Percentiles rank a stretch among this genome's conserved stretches.
phyloP scores from a whole-genome alignment of 768 basidiomycete species.

The Kwoniella mangroviensis region DNA sequence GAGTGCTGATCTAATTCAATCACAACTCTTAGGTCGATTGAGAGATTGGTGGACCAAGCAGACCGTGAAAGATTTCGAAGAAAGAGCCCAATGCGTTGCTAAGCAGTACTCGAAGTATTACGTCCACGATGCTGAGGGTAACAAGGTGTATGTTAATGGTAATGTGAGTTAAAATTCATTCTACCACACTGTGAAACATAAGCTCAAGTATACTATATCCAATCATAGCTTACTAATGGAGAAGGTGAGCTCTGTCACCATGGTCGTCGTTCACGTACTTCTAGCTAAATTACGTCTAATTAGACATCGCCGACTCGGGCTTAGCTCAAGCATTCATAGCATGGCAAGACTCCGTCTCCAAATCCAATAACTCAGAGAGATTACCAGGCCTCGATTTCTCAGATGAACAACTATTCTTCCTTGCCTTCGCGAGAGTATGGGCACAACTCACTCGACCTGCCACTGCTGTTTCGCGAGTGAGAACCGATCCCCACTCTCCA shows the following conservation, averaged over 20 bases:
- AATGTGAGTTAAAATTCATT: slow-evolving; percentile 63
- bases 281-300: too few relatives aligned
- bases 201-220: slow-evolving; percentile 11
- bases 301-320: slow-evolving; percentile 57
- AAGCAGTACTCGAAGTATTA: slow-evolving; percentile 87
- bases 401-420: slow-evolving; percentile 87
- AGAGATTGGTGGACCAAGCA: slow-evolving; percentile 46
- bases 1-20: too few relatives aligned
- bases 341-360: slow-evolving; percentile 71
- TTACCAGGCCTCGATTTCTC: slow-evolving; percentile 72
- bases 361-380: slow-evolving; percentile 63
- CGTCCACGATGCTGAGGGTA: slow-evolving; percentile 82
- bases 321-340: slow-evolving; percentile 72
- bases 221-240: slow-evolving; percentile 50
- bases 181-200: background rate
- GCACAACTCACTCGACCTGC: slow-evolving; percentile 78
- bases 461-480: slow-evolving; percentile 72
- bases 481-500: slow-evolving; percentile 89
- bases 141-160: slow-evolving; percentile 78
- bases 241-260: slow-evolving; percentile 35
- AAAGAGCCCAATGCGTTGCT: slow-evolving; percentile 84
- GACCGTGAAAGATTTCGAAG: slow-evolving; percentile 81
- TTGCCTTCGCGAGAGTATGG: slow-evolving; percentile 88
- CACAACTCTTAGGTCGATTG: slow-evolving; percentile 29
- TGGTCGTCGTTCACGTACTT: background rate